phyloP scores from a whole-genome alignment of 1,284 basidiomycete species.

The Polyporus tsugae region DNA sequence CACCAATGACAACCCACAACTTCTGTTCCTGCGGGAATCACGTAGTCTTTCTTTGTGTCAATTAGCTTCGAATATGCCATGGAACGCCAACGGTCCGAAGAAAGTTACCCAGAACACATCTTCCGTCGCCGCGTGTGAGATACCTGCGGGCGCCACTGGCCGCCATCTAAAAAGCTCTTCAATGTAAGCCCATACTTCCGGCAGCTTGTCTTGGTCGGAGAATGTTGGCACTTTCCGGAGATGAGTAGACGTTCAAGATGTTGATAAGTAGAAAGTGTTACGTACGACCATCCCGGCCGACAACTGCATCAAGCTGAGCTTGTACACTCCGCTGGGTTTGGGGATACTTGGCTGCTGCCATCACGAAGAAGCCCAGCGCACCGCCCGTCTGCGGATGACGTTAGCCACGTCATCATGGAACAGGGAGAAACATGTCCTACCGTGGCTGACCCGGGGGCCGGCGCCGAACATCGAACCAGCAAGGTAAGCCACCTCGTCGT shows the following conservation, averaged over 20 bases:
- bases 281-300: conserved; percentile 62
- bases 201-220: conserved; percentile 57
- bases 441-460: conserved; percentile 71
- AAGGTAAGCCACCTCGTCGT: conserved; percentile 65
- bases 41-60: conserved; percentile 52
- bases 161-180: conserved; percentile 71
- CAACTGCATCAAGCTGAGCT: conserved; percentile 64
- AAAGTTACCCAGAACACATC: conserved; percentile 64
- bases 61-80: background rate
- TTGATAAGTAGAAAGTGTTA: background rate
- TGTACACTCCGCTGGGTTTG: conserved; percentile 63
- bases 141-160: conserved; percentile 61
- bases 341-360: conserved; percentile 72
- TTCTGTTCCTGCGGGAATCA: conserved; percentile 65
- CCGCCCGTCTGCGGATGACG: conserved; percentile 51
- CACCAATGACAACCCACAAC: conserved; percentile 72
- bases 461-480: conserved; percentile 72
- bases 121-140: conserved; percentile 63
- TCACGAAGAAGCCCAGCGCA: conserved; percentile 61
- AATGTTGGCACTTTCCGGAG: conserved; percentile 53
- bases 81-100: background rate
- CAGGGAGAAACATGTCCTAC: conserved; percentile 33
- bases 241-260: too few relatives aligned
- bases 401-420: conserved; percentile 6
- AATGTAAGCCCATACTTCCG: conserved; percentile 68